A percentile compares a stretch with the other conserved stretches of the same genome.
These are phyloP conservation scores for Rhodomyrtus psidioides DNA, from an alignment of 441 rosid species.

Conservation along the genomic window DNA sequence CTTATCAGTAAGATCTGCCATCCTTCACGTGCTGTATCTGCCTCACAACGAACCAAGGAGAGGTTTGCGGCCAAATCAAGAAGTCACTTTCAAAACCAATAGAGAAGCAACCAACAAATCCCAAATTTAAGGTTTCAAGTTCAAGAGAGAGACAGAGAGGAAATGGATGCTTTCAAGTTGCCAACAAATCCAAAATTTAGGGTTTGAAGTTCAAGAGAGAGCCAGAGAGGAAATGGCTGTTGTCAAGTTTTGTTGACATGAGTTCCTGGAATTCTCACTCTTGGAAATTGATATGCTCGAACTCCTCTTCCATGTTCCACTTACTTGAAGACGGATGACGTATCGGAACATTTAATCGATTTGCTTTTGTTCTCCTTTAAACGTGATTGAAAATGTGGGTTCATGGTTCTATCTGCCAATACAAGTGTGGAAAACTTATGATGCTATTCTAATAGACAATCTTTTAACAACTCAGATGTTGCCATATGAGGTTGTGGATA, in stretches of 20 bases:
- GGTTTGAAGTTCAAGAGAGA: too few species aligned
- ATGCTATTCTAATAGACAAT: background rate
- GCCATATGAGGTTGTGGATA: background rate
- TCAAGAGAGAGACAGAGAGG: background rate
- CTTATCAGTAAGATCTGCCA: background rate
- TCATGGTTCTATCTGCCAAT: background rate
- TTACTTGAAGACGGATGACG: background rate
- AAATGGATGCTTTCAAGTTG: background rate
- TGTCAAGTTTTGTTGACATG: background rate
- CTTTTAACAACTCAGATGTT: background rate
- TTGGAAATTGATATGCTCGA: background rate
- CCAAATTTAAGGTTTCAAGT: background rate
- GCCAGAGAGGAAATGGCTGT: too few species aligned
- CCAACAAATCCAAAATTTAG: too few species aligned
- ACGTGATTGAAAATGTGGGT: background rate
- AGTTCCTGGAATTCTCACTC: background rate
- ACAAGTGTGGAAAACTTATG: background rate
- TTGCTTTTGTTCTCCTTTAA: background rate
- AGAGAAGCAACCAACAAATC: background rate
- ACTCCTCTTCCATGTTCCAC: background rate
- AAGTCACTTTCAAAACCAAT: background rate
- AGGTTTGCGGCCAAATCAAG: background rate
- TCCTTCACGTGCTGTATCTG: background rate
- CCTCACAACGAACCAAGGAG: background rate
- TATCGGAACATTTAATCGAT: background rate